A percentile compares a stretch with the other conserved stretches of the same genome.
phyloP scores from a whole-genome alignment of 1,284 basidiomycete species.

The Tetrapyrgos nigripes region DNA sequence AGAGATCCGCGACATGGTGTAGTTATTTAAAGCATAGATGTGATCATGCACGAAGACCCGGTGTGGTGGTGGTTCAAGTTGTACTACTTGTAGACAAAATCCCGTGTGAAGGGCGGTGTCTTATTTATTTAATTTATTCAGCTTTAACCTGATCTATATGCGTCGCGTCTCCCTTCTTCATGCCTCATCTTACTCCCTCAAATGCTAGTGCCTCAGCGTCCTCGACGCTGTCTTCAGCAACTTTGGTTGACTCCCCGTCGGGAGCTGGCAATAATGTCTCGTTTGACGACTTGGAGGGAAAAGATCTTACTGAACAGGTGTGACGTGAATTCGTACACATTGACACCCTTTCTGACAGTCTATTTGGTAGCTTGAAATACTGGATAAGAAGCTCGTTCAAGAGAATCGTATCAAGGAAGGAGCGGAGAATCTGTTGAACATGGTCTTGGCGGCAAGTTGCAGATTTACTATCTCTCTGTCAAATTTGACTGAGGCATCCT shows the following conservation, averaged over 20 bases:
- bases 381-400: constrained; percentile 70
- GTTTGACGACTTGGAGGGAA: constrained; percentile 53
- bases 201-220: constrained; percentile 3
- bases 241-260: constrained; percentile 10
- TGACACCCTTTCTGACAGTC: not conserved
- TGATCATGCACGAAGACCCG: too few species aligned
- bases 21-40: too few species aligned
- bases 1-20: too few species aligned
- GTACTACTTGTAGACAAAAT: not conserved
- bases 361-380: constrained; percentile 61
- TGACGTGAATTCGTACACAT: constrained; percentile 4
- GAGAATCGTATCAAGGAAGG: constrained; percentile 86
- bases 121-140: not conserved
- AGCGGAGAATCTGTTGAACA: constrained; percentile 81
- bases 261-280: constrained; percentile 26
- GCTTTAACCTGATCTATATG: not conserved
- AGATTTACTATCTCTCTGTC: constrained; percentile 5
- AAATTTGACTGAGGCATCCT: not conserved
- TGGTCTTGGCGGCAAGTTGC: constrained; percentile 61
- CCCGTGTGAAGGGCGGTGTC: not conserved
- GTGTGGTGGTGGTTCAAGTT: too few species aligned
- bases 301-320: constrained; percentile 52
- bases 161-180: not conserved
- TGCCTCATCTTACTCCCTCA: constrained; percentile 12
- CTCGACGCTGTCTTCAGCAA: constrained; percentile 11